A percentile compares a stretch with the other conserved stretches of the same genome.
Evolutionary conservation across 2,329 filamentous ascomycete species (phyloP).

Genomic region (Lanzia echinophila): DNA sequence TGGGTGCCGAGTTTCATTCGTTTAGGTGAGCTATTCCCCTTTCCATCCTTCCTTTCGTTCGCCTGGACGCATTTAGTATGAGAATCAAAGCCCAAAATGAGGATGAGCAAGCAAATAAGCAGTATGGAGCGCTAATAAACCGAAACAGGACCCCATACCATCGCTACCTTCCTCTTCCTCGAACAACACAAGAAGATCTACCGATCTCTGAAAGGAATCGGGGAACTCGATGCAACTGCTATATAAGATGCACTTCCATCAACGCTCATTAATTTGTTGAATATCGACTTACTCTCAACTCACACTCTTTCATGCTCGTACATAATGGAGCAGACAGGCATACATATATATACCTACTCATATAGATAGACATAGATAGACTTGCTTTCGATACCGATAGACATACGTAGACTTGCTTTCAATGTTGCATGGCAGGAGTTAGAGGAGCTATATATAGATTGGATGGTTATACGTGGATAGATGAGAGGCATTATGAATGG

Average conservation of each 20-base stretch:
- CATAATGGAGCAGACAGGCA: too few species aligned
- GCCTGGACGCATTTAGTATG: background rate
- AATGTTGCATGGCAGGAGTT: background rate
- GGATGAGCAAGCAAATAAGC: too few species aligned
- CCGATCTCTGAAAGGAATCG: constrained; percentile 40
- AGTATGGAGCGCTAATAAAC: background rate
- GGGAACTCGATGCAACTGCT: constrained; percentile 14
- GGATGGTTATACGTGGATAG: background rate
- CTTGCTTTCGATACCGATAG: background rate
- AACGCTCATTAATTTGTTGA: background rate
- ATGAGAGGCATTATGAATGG: background rate
- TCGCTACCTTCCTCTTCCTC: constrained; percentile 79
- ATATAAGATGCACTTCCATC: constrained; percentile 6
- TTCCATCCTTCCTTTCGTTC: background rate
- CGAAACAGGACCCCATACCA: constrained; percentile 61
- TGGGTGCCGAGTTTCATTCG: constrained; percentile 74
- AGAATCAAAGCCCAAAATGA: too few species aligned
- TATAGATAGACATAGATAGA: background rate
- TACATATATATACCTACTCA: too few species aligned
- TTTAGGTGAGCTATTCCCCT: constrained; percentile 29
- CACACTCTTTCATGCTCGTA: too few species aligned
- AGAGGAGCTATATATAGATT: background rate
- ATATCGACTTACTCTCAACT: background rate
- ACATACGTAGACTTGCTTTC: background rate
- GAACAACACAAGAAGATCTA: constrained; percentile 82